Conservation (phyloP, 331 rosid species). For the Prunus yedoensis region DNA sequence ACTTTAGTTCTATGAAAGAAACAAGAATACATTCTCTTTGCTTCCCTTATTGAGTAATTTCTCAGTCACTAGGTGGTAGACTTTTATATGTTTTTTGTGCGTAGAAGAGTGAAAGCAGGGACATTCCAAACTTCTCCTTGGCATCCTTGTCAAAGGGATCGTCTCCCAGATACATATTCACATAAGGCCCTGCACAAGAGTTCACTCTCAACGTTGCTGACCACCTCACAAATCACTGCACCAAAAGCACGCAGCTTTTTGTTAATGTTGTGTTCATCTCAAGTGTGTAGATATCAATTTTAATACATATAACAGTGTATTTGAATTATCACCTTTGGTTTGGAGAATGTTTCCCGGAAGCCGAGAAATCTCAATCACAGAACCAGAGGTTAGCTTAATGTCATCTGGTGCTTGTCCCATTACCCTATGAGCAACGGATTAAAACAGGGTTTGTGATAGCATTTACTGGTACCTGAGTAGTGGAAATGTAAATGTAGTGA, state of each 20-base stretch:
- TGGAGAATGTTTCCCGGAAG: neutral
- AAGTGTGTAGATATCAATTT: neutral
- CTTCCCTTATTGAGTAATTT: neutral
- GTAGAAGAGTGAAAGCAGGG: neutral
- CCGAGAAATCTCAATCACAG: neutral
- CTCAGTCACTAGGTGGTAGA: neutral
- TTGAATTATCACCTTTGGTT: neutral
- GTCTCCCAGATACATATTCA: neutral
- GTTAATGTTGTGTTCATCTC: neutral
- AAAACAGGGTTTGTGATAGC: neutral
- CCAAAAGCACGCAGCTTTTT: neutral
- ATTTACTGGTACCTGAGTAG: neutral
- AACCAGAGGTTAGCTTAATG: neutral
- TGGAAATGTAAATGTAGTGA: neutral
- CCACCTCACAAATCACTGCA: neutral
- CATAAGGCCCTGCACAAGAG: neutral
- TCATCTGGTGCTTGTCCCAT: neutral
- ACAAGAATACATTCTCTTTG: neutral
- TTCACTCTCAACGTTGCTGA: neutral
- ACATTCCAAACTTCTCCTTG: neutral
- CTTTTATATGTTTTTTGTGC: neutral
- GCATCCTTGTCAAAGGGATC: neutral
- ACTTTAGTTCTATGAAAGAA: neutral
- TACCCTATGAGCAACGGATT: neutral
- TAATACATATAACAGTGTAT: too few species aligned